Evolutionary conservation across 345 rosid species (phyloP), one percentile per base, ranked within the genome.

Genomic region (Eucalyptus sp.): DNA sequence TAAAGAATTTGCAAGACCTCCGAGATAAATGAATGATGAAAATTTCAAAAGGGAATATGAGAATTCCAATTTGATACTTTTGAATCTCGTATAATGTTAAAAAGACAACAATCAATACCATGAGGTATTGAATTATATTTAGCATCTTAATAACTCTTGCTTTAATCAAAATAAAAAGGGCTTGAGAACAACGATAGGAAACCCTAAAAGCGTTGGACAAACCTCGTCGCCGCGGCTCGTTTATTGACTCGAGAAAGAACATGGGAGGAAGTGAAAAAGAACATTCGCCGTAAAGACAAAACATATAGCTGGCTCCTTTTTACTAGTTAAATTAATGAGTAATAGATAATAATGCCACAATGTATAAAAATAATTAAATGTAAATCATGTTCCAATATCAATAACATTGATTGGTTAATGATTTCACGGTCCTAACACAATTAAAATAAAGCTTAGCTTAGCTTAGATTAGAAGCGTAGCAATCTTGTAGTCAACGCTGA

Each of bases 221-320:
- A 20, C 58, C 58, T 9, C 81, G 81, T 71, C 81, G 84, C 84
- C 84, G 84, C 84, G 15, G 48, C 84, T 20, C 5, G 43, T 11
- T 76, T 76, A 41, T 76, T 76, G 84, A 76, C 84, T 76, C 84
- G 29, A 76, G 84, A 76, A 76, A 41, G 84, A 76, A 76, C 84
- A 2, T 76, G 25, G 83, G 48, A 76, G 84, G 48, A 1, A 41
- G 84, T 44, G 13, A 76, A 76, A 76, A 22, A 20, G 84, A 76
- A 76, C 48, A 76, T 76, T 76, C 84, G 12, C 84, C 24, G 44
- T 41, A 76, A 41, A 41, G 84, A 76, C 84, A 41, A 76, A 76
- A 76, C 27, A 76, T 10, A 20, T 6, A 20, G 84, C 84, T 22
- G 48, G 27, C 81, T 76, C 29, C 31, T 62, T 76, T 37, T 11